Evolutionary conservation across 495 filamentous ascomycete genomes (phyloP), one percentile per base, ranked within the genome.

Genomic region (Pyrenula massariospora): DNA sequence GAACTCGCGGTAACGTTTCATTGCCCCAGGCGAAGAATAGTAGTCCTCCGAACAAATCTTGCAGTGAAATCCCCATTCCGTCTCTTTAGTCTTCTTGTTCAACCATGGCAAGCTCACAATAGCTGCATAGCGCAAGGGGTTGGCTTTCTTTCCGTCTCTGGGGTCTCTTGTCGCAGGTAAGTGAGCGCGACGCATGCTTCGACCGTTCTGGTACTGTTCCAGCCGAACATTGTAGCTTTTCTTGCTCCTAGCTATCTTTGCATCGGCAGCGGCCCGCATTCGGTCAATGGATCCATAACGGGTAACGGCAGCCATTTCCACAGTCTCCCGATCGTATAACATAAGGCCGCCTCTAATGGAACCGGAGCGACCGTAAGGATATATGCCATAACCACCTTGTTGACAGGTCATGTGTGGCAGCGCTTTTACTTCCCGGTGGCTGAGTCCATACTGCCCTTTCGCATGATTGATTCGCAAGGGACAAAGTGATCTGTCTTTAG

Each of bases 321-420:
- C 63, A 57, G 63, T 48, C 21, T 47, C 25, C 59, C 57, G 47
- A 56, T 66, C 59, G 31, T 62, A 56, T 23, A 66, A 56, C 2
- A 25, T 63, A 3, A 47, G 1, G 21, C 61, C 56, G 22, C 25
- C 19, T 1, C 49, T 5, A 54, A 49, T 51, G 54, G 1, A 24
- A 56, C 10, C 50, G 50, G 5, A 57, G 58, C 48, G 65, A 62
- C 5, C 15, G 31, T 42, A 42, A 8, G 8, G 8, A 15, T 15
- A 5, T 15, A 5, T 8, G 31, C 31, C 31, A 62, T 68, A 68
- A 47, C 24, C 21, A n/a, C 65, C 65, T 12, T 57, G 56, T 24
- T 66, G 20, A 49, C 52, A 60, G 31, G 53, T 61, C 56, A 68
- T 57, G 22, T 8, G 22, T 50, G 65, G 65, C 50, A 68, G 10